Conservation (phyloP, 768 basidiomycete genomes). For the Leccinum subtestaceum region DNA sequence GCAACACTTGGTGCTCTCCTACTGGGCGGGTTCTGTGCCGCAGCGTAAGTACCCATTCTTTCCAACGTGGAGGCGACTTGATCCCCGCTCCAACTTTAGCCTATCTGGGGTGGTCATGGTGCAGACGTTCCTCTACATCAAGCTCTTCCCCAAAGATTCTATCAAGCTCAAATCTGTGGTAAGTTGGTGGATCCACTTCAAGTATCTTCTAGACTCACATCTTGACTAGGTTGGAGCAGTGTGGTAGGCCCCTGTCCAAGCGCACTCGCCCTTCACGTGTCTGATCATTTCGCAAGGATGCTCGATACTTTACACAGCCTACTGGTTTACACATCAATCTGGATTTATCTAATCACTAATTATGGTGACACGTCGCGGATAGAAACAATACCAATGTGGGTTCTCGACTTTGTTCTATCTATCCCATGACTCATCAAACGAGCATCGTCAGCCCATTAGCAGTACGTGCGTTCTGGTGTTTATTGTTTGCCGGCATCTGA, state of each 20-base stretch:
- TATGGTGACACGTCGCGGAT: slow-evolving; percentile 40
- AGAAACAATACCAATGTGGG: slow-evolving; percentile 46
- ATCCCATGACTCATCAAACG: not conserved
- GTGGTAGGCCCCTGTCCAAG: slow-evolving; percentile 17
- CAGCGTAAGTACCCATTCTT: slow-evolving; percentile 17
- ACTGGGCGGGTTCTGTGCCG: slow-evolving; percentile 30
- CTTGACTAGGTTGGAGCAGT: slow-evolving; percentile 24
- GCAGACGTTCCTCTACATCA: slow-evolving; percentile 30
- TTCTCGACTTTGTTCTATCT: not conserved
- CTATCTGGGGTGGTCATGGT: slow-evolving; percentile 28
- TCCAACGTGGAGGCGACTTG: not conserved
- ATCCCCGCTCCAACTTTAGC: slow-evolving; percentile 10
- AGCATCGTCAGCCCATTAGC: slow-evolving; percentile 22
- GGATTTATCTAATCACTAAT: slow-evolving; percentile 43
- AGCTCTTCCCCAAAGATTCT: slow-evolving; percentile 27
- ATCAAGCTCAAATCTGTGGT: slow-evolving; percentile 23
- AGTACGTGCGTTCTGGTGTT: slow-evolving; percentile 14
- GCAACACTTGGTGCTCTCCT: slow-evolving; percentile 30
- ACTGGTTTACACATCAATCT: slow-evolving; percentile 40
- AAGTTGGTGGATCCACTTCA: slow-evolving; percentile 3
- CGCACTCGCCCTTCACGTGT: not conserved
- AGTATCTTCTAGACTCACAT: not conserved
- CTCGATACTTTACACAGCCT: slow-evolving; percentile 42
- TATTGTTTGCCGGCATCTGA: not conserved
- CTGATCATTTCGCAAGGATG: slow-evolving; percentile 10